These are phyloP conservation scores for Tulasnella sp. DNA, from an alignment of 768 basidiomycete genomes.

Conservation along the genomic window DNA sequence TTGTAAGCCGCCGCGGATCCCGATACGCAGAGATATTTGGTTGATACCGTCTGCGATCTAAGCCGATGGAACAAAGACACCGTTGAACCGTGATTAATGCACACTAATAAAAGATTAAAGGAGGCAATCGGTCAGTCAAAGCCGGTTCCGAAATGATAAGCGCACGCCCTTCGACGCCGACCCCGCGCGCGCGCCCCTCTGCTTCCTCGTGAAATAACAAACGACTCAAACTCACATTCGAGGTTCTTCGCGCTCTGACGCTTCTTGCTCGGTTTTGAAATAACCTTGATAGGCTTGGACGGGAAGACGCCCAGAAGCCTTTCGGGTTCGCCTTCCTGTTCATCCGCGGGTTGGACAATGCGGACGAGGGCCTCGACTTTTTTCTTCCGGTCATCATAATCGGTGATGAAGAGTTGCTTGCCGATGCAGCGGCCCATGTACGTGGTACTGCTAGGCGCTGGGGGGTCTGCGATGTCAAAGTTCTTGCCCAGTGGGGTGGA, in stretches of 20 bases:
- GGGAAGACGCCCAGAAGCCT: slow-evolving; percentile 83
- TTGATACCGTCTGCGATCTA: slow-evolving; percentile 90
- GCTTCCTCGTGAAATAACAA: background rate
- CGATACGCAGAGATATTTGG: slow-evolving; percentile 93
- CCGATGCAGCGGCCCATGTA: slow-evolving; percentile 90
- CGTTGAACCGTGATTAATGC: slow-evolving; percentile 92
- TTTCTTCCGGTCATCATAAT: slow-evolving; percentile 91
- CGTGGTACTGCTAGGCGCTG: slow-evolving; percentile 50
- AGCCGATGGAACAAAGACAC: slow-evolving; percentile 94
- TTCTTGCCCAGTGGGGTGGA: slow-evolving; percentile 74
- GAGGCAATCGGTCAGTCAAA: background rate
- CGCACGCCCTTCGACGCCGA: background rate
- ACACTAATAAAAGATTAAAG: slow-evolving; percentile 45
- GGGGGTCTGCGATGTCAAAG: slow-evolving; percentile 45
- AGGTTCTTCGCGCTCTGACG: slow-evolving; percentile 88
- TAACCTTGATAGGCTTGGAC: slow-evolving; percentile 93
- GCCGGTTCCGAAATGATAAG: background rate
- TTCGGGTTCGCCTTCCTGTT: slow-evolving; percentile 76
- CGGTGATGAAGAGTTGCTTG: slow-evolving; percentile 90
- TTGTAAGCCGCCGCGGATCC: slow-evolving; percentile 87
- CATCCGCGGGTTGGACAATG: slow-evolving; percentile 69
- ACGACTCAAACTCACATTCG: slow-evolving; percentile 53
- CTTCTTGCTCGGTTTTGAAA: slow-evolving; percentile 98
- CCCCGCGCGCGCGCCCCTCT: no score
- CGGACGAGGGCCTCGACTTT: slow-evolving; percentile 90